These are phyloP conservation scores for Simplicillium sp. DNA, from an alignment of 2,329 filamentous ascomycete species.

Conservation along the genomic window DNA sequence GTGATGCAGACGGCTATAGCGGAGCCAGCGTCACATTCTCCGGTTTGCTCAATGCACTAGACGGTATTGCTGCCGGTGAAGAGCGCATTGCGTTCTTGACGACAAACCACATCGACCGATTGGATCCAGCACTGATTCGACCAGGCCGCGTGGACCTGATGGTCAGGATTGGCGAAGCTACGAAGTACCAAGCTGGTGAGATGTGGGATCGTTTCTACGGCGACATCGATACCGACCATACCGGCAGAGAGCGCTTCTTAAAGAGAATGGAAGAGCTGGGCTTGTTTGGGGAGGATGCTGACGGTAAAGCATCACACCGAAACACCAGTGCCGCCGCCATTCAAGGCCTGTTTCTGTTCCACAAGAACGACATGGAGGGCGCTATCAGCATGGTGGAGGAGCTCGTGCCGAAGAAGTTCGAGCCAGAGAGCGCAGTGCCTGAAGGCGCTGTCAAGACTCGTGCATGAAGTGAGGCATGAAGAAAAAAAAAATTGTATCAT, in stretches of 20 bases:
- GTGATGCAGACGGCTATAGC: constrained; percentile 72
- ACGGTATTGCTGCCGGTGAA: constrained; percentile 90
- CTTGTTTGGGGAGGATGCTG: constrained; percentile 51
- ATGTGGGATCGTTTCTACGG: constrained; percentile 97
- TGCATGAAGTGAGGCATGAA: constrained; percentile 15
- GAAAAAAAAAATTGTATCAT: no score
- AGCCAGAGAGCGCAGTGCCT: constrained; percentile 29
- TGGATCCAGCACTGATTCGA: constrained; percentile 81
- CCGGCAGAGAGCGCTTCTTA: constrained; percentile 60
- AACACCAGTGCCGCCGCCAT: constrained; percentile 81
- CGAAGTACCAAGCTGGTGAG: constrained; percentile 69
- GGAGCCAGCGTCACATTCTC: constrained; percentile 92
- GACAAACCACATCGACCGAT: constrained; percentile 83
- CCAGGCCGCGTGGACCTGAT: constrained; percentile 93
- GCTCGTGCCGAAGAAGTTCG: constrained; percentile 48
- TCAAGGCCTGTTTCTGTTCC: constrained; percentile 89
- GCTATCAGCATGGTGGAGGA: constrained; percentile 73
- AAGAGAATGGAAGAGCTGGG: constrained; percentile 58
- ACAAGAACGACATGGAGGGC: constrained; percentile 83
- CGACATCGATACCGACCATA: constrained; percentile 59
- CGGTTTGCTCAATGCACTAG: constrained; percentile 73
- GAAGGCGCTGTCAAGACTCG: constrained; percentile 31
- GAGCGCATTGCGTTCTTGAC: constrained; percentile 91
- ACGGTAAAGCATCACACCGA: constrained; percentile 34
- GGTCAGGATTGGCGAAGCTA: constrained; percentile 79